Base-by-base conservation (phyloP, 305 asterid genomes). In the Fraxinus latifolia region DNA sequence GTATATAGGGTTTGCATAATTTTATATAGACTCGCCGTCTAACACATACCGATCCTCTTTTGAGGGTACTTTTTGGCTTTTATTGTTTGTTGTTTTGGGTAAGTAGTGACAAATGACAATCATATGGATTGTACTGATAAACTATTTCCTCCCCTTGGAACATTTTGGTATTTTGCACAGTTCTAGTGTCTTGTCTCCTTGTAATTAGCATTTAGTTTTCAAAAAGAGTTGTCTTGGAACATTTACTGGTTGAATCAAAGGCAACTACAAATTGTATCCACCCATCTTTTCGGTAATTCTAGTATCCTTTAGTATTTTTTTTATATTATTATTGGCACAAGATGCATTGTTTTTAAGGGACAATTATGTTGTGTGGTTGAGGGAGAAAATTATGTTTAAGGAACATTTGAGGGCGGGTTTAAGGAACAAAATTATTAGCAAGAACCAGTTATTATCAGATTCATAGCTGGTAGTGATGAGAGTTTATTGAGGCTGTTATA, bases 171-270 rank as follows among this genome's bases (percentile, higher is more conserved):
- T 76, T 34, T 33, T 83, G 71, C 77, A 79, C 82, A 83, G 86
- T 85, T 87, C 77, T 4, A 81, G 84, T 86, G 83, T 79, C 65
- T 83, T 87, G 89, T 88, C 89, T 81, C 84, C 62, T 36, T 80
- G 17, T 79, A 77, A 80, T 84, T 82, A 82, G 81, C 83, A 74
- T 81, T 23, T 82, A 72, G 83, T 83, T 83, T 85, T 80, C 82
- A 73, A 33, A 83, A 84, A 60, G 79, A 71, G 82, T 84, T 84
- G 72, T 81, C 86, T 84, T 78, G 73, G 74, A 27, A 67, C 55
- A 44, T 44, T 44, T 39, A 9, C 4, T 9, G 14, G 50, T 39
- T 9, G 50, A 39, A 39, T 2, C 50, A 9, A 44, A 44, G 5
- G 55, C 55, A 62, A 62, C 33, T 6, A 23, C 0, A 39, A 62